Conservation (phyloP, 164 flowering plant species). For the Vitis riparia region DNA sequence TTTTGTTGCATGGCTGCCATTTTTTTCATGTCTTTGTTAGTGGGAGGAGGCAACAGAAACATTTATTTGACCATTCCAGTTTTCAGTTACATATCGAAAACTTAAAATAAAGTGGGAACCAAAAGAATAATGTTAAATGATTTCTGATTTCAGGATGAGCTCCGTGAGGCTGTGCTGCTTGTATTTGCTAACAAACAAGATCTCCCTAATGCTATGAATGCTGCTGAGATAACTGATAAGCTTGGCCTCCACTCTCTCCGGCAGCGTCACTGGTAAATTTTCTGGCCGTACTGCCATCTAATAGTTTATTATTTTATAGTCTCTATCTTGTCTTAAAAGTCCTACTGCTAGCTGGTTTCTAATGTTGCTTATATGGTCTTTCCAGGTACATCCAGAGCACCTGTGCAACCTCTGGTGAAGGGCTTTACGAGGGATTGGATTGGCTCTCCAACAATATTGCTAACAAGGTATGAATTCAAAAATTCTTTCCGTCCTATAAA, state of each 20-base stretch:
- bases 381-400: constrained; percentile 98
- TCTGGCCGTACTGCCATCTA: background rate
- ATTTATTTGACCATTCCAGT: too few species aligned
- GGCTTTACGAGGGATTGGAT: constrained; percentile 90
- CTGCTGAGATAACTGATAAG: constrained; percentile 98
- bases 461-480: constrained; percentile 54
- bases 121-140: too few species aligned
- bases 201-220: constrained; percentile 99
- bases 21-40: too few species aligned
- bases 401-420: constrained; percentile 96
- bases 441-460: constrained; percentile 99
- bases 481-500: background rate
- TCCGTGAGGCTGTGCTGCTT: constrained; percentile 95
- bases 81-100: too few species aligned
- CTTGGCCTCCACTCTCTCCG: constrained; percentile 96
- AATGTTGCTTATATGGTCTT: constrained; percentile 4
- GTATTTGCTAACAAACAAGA: constrained; percentile 99
- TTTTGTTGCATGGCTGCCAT: too few species aligned
- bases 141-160: constrained; percentile 69
- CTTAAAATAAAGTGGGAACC: too few species aligned
- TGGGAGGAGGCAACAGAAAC: too few species aligned
- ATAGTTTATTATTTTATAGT: background rate
- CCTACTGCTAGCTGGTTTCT: background rate
- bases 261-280: constrained; percentile 87
- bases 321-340: background rate